Percentiles rank a stretch among this genome's conserved stretches.
These are phyloP conservation scores for Entomortierella chlamydospora DNA, from an alignment of 192 early-diverging fungal genomes.

Conservation along the genomic window DNA sequence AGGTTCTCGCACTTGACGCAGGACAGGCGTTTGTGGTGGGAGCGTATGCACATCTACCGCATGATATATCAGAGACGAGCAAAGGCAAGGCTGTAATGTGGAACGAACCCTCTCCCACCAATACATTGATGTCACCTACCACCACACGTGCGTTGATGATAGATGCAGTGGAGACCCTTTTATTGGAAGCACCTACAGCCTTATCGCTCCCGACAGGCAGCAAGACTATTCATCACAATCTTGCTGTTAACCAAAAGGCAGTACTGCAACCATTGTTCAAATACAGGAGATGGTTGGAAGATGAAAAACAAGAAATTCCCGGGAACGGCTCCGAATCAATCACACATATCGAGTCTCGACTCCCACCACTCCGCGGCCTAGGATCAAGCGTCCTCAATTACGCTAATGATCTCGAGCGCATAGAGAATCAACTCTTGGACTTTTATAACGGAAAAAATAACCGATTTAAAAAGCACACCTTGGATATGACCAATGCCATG, in stretches of 20 bases:
- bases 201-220: neutral
- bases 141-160: neutral
- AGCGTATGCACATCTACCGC: constrained; percentile 1
- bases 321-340: neutral
- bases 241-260: constrained; percentile 21
- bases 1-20: constrained; percentile 23
- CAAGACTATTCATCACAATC: constrained; percentile 2
- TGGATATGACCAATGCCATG: constrained; percentile 7
- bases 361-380: constrained; percentile 19
- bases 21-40: constrained; percentile 20
- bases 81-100: constrained; percentile 7
- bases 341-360: constrained; percentile 10
- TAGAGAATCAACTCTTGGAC: constrained; percentile 1
- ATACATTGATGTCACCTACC: neutral
- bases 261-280: constrained; percentile 10
- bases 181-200: too few species aligned
- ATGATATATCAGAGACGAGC: neutral
- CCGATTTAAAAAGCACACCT: constrained; percentile 9
- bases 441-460: constrained; percentile 14
- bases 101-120: neutral
- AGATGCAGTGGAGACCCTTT: neutral
- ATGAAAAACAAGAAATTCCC: neutral
- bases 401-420: neutral
- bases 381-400: constrained; percentile 4
- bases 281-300: constrained; percentile 15